phyloP scores from a whole-genome alignment of 2,329 filamentous ascomycete species.

The Corynespora cassiicola region DNA sequence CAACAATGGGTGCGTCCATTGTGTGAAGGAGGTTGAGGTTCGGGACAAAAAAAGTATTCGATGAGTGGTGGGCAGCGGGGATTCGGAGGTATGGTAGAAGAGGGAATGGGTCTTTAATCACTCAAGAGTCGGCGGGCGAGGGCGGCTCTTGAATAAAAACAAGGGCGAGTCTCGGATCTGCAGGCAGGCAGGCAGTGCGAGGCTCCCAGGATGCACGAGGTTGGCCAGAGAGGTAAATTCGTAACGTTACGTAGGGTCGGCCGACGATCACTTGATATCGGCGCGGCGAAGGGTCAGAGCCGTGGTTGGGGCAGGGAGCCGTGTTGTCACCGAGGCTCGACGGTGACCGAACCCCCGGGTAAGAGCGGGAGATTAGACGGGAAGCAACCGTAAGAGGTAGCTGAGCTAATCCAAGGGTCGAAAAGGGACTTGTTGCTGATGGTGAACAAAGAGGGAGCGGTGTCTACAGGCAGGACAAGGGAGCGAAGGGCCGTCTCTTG shows the following conservation, averaged over 20 bases:
- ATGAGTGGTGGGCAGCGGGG: background rate
- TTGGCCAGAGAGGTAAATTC: slow-evolving; percentile 6
- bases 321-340: slow-evolving; percentile 13
- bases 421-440: slow-evolving; percentile 1
- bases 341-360: slow-evolving; percentile 19
- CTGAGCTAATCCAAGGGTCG: slow-evolving; percentile 5
- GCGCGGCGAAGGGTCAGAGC: slow-evolving; percentile 2
- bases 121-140: slow-evolving; percentile 5
- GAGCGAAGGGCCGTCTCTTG: slow-evolving; percentile 31
- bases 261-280: slow-evolving; percentile 7
- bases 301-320: slow-evolving; percentile 3
- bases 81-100: no score
- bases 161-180: slow-evolving; percentile 1
- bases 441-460: slow-evolving; percentile 2
- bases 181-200: slow-evolving; percentile 3
- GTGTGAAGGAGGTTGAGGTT: slow-evolving; percentile 12
- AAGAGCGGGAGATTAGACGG: slow-evolving; percentile 9
- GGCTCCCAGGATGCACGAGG: no score
- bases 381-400: slow-evolving; percentile 7
- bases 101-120: background rate
- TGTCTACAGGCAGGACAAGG: background rate
- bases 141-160: no score
- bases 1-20: slow-evolving; percentile 50
- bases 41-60: slow-evolving; percentile 11
- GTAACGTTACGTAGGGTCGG: slow-evolving; percentile 5